Conservation (phyloP, 2,329 filamentous ascomycete genomes). For the Pseudogymnoascus verrucosus region DNA sequence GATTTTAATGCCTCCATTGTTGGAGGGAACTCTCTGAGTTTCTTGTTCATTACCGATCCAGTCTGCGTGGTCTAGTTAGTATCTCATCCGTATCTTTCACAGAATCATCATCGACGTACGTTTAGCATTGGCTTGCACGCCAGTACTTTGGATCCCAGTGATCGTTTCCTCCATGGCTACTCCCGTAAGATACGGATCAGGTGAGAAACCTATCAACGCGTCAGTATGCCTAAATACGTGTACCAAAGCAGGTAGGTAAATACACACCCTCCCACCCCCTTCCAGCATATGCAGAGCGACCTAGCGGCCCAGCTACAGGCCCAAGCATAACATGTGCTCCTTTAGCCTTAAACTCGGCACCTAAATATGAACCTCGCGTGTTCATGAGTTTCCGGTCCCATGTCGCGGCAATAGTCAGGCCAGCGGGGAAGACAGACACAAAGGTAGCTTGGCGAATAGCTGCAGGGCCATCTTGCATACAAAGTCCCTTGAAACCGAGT, state of each 20-base stretch:
- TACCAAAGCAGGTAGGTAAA: neutral
- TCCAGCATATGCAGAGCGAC: conserved; percentile 38
- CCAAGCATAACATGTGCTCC: conserved; percentile 65
- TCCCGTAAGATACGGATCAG: conserved; percentile 29
- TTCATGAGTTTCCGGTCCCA: conserved; percentile 58
- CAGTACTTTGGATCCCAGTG: conserved; percentile 27
- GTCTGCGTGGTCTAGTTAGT: conserved; percentile 19
- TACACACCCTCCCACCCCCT: conserved; percentile 29
- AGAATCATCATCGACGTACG: conserved; percentile 9
- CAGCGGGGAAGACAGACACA: conserved; percentile 62
- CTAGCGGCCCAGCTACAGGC: conserved; percentile 39
- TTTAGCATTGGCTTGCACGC: conserved; percentile 31
- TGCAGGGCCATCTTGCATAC: conserved; percentile 62
- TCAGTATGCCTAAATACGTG: neutral
- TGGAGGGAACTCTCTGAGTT: conserved; percentile 30
- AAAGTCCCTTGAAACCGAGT: conserved; percentile 51
- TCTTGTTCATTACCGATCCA: conserved; percentile 47
- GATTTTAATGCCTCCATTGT: conserved; percentile 33
- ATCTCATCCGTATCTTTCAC: neutral
- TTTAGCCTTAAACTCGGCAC: conserved; percentile 61
- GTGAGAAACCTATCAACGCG: conserved; percentile 17
- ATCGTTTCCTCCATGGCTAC: conserved; percentile 28
- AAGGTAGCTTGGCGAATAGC: conserved; percentile 59
- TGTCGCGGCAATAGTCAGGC: conserved; percentile 60
- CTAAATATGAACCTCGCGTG: conserved; percentile 40